Evolutionary conservation across 2,329 filamentous ascomycete species (phyloP).

Genomic region (Hypoxylon sp.): DNA sequence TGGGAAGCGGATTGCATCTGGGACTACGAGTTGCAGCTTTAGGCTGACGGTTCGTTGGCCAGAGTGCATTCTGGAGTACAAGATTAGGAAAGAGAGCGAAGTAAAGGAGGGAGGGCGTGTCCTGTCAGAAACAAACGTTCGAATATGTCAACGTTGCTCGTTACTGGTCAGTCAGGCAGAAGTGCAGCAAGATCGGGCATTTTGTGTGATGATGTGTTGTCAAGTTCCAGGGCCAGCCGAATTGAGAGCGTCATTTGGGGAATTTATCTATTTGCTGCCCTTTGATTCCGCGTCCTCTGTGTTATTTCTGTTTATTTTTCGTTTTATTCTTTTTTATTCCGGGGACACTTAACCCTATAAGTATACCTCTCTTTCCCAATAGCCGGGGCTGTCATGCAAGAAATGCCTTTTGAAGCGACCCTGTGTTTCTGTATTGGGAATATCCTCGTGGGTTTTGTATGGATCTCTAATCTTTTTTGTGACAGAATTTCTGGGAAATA

Average conservation of each 20-base stretch:
- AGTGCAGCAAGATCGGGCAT: constrained; percentile 62
- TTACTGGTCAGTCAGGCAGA: constrained; percentile 62
- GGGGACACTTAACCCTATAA: constrained; percentile 31
- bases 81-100: constrained; percentile 26
- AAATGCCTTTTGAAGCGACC: constrained; percentile 38
- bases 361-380: constrained; percentile 23
- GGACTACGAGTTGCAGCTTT: constrained; percentile 41
- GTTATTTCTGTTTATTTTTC: constrained; percentile 10
- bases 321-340: constrained; percentile 20
- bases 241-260: constrained; percentile 36
- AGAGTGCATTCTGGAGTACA: constrained; percentile 29
- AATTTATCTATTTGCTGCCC: constrained; percentile 22
- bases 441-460: constrained; percentile 26
- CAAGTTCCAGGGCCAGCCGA: constrained; percentile 56
- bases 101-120: constrained; percentile 35
- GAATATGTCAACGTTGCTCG: constrained; percentile 46
- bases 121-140: constrained; percentile 49
- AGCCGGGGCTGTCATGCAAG: constrained; percentile 39
- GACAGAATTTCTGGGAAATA: constrained; percentile 45
- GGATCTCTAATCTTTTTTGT: constrained; percentile 22
- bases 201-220: constrained; percentile 67
- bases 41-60: constrained; percentile 46
- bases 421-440: constrained; percentile 39
- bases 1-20: constrained; percentile 43
- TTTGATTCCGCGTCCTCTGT: constrained; percentile 22